These are phyloP conservation scores for Escallonia herrerae DNA, from an alignment of 129 eudicot species.

Conservation along the genomic window DNA sequence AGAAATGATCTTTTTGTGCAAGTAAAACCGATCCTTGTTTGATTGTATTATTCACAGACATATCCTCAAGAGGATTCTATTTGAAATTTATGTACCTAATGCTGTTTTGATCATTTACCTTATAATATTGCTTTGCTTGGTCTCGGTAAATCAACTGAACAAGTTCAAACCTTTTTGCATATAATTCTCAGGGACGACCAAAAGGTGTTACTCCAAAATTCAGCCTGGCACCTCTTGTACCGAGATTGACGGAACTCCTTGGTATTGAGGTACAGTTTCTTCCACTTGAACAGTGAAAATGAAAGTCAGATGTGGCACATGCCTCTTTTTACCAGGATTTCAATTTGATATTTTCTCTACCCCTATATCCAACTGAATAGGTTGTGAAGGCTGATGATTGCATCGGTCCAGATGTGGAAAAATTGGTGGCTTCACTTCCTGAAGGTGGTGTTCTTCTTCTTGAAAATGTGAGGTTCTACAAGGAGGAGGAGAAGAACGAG, in stretches of 20 bases:
- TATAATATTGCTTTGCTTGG: background rate
- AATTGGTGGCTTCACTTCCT: slow-evolving; percentile 60
- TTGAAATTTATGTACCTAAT: too few species aligned
- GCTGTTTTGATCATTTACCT: too few species aligned
- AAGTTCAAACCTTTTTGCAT: background rate
- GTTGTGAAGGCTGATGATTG: slow-evolving; percentile 71
- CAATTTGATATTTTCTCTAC: slow-evolving; percentile 1
- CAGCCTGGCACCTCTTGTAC: slow-evolving; percentile 60
- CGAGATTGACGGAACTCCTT: slow-evolving; percentile 53
- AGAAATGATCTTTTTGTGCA: too few species aligned
- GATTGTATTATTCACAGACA: too few species aligned
- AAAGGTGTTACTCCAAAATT: slow-evolving; percentile 71
- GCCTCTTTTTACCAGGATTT: background rate
- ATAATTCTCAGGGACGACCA: slow-evolving; percentile 48
- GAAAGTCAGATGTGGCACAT: background rate
- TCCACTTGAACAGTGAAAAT: background rate
- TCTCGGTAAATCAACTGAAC: background rate
- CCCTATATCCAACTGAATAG: slow-evolving; percentile 23
- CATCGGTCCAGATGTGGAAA: slow-evolving; percentile 60
- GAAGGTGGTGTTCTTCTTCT: slow-evolving; percentile 67
- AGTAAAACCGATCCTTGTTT: too few species aligned
- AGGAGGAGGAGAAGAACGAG: slow-evolving; percentile 71
- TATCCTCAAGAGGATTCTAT: too few species aligned
- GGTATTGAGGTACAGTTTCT: slow-evolving; percentile 43
- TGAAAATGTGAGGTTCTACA: slow-evolving; percentile 61